Base-by-base conservation (phyloP, 495 filamentous ascomycete species). In the Sporormia fimetaria region DNA sequence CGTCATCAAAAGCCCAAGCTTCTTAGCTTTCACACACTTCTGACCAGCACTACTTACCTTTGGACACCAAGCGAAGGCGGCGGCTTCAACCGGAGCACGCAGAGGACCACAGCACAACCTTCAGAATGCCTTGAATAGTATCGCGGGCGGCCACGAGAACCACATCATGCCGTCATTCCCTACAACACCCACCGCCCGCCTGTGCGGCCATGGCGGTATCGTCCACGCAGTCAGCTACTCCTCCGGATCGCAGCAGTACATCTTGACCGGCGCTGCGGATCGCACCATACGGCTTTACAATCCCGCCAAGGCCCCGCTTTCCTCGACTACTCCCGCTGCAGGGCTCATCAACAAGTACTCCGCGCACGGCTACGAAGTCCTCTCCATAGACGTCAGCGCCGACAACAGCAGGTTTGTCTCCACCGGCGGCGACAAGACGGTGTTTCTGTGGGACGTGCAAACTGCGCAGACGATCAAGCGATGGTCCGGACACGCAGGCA, bases 361-460 rank as follows among this genome's bases (percentile, higher is more conserved):
- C 39, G 81, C 83, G 2, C 90, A 98, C 67, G 84, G 82, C 49
- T 87, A 96, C 70, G 78, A 80, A 30, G 80, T 98, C 28, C 80
- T 94, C 44, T 79, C 81, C 43, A 64, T 98, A 28, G 68, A 71
- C 45, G 78, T 94, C 34, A 63, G 74, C n/a, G 46, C 58, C 31
- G 76, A 81, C 63, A 98, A 98, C 68, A 69, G 80, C 33, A 71
- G 72, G 21, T 94, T 96, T 57, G 75, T 74, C 16, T 82, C 75
- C 28, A 73, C 76, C 2, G 90, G 90, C 56, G 90, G 92, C 29
- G 90, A 98, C 66, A 76, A 83, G 49, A 70, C 70, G 51, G 83
- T 93, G 3, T 93, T 94, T 56, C 70, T 93, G 12, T 98, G 90
- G 90, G 90, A 98, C 63, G 90, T 95, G 0, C 63, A 75, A 4